Conservation (phyloP, 139 green algal species). For the Nannochloris sp. region DNA sequence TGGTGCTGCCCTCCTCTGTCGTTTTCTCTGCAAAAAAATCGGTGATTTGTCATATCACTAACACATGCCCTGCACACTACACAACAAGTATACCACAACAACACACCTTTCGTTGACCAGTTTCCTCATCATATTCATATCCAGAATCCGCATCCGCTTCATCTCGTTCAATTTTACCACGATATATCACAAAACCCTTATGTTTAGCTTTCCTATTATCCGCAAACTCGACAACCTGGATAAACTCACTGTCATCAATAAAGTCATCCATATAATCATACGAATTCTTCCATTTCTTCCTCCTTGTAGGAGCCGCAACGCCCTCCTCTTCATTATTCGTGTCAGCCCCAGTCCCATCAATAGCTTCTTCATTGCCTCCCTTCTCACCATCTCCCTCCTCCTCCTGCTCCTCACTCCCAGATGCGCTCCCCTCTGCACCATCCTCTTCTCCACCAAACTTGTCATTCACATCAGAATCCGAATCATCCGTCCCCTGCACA, state of each 20-base stretch:
- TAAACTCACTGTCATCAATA: slow-evolving; percentile 16
- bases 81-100: not conserved
- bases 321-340: not conserved
- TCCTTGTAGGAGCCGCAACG: not conserved
- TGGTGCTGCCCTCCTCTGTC: not conserved
- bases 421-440: not conserved
- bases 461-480: not conserved
- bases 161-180: slow-evolving; percentile 2
- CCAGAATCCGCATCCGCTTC: slow-evolving; percentile 1
- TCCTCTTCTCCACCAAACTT: not conserved
- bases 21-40: not conserved
- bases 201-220: slow-evolving; percentile 11
- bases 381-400: not conserved
- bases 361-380: not conserved
- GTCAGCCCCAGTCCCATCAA: not conserved
- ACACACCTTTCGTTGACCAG: not conserved
- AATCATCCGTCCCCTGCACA: not conserved
- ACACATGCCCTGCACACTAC: not conserved
- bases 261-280: slow-evolving; percentile 16
- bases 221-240: not conserved
- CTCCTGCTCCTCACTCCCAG: not conserved
- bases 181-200: slow-evolving; percentile 6
- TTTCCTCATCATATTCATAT: not conserved
- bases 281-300: not conserved
- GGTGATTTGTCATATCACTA: not conserved